Base-by-base conservation (phyloP, 768 basidiomycete genomes). In the Collybia sp. region DNA sequence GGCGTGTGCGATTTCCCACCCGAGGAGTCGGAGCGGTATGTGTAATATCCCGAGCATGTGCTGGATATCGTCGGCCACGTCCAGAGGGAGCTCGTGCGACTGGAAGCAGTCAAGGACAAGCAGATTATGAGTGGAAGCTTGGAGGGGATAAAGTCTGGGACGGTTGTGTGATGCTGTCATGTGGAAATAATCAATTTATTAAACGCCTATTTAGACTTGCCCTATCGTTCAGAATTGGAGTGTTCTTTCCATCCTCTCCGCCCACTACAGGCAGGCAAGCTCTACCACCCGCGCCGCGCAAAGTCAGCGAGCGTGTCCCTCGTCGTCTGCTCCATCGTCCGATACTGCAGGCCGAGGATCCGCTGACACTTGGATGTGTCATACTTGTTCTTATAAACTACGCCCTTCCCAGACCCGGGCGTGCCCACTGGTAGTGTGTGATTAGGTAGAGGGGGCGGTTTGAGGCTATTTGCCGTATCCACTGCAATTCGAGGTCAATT, bases 21-120 rank as follows among this genome's bases (percentile, higher is more conserved):
- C 0, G 59, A 67, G 16, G 77, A 88, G 52, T 75, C 66, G n/a
- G 76, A 77, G 59, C 76, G 79, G 54, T 88, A 90, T 53, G 71
- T 93, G 10, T 66, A 73, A 43, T 88, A 89, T 56, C 85, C 90
- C 1, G 75, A 83, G 58, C 72, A 84, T 9, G 83, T 96, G 78
- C 75, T 83, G 16, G 72, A 73, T 17, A 61, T 93, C 12, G 83
- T 88, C 11, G 60, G 58, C 32, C 93, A 89, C 54, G 61, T 90
- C 13, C 71, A 93, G 40, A 69, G 79, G 44, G 93, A 95, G 67
- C 67, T 88, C 30, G 67, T 69, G 13, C 62, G 92, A 43, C 68
- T 96, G 30, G 85, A 94, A 47, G 53, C 52, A 12, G 49, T 77
- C 8, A 25, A 4, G 8, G 25, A 25, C 25, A 25, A 4, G 8